These are phyloP conservation scores for Chrysochromulina tobinii DNA, from an alignment of 78 protist genomes.

Conservation along the genomic window DNA sequence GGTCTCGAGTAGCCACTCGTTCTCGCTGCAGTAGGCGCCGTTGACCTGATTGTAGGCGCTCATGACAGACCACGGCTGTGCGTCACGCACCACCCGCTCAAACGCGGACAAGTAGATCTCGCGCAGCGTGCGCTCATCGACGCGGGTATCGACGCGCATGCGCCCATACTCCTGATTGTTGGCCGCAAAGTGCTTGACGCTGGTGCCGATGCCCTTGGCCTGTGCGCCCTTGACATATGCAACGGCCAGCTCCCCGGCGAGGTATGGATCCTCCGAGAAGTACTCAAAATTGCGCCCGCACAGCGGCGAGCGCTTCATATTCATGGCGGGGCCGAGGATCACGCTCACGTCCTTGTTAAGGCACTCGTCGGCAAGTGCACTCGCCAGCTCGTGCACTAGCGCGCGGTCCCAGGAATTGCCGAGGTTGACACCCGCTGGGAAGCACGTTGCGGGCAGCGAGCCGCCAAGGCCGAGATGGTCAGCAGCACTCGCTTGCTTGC, in stretches of 20 bases:
- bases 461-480: background rate
- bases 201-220: background rate
- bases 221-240: background rate
- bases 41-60: slow-evolving; percentile 3
- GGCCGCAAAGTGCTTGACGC: background rate
- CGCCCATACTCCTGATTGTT: slow-evolving; percentile 26
- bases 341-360: background rate
- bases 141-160: background rate
- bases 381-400: background rate
- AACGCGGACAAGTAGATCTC: slow-evolving; percentile 27
- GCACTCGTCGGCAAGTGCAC: slow-evolving; percentile 35
- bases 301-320: slow-evolving; percentile 41
- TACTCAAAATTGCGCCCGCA: slow-evolving; percentile 55
- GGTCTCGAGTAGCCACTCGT: background rate
- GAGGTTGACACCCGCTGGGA: slow-evolving; percentile 14
- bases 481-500: background rate
- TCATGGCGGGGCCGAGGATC: slow-evolving; percentile 51
- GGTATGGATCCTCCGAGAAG: slow-evolving; percentile 28
- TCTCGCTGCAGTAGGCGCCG: background rate
- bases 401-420: slow-evolving; percentile 37
- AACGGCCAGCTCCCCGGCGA: background rate
- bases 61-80: background rate
- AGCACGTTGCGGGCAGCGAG: slow-evolving; percentile 22
- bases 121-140: slow-evolving; percentile 26
- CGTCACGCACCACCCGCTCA: background rate